Conservation (phyloP, 306 rosid species). For the Castanea mollissima region DNA sequence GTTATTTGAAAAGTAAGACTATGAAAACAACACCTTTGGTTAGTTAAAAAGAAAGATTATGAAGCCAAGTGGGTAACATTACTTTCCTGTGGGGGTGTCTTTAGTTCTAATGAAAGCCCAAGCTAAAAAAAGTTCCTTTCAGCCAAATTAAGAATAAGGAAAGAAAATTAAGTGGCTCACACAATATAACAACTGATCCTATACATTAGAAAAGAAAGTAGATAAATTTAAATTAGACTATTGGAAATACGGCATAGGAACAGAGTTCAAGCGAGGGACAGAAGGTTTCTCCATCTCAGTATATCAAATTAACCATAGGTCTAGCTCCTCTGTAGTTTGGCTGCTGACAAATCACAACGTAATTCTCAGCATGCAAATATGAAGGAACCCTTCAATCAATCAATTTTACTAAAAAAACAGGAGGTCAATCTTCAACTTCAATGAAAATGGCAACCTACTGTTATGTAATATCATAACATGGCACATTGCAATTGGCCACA, state of each 20-base stretch:
- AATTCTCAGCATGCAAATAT: not conserved
- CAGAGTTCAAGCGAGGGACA: not conserved
- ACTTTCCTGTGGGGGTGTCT: not conserved
- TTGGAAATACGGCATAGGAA: too few relatives aligned
- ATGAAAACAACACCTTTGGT: not conserved
- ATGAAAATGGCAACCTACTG: not conserved
- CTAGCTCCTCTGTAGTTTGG: not conserved
- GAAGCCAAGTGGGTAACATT: not conserved
- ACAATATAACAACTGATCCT: not conserved
- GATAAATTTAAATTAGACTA: not conserved
- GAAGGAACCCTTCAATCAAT: not conserved
- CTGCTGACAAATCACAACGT: not conserved
- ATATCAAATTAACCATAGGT: not conserved
- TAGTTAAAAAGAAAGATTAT: not conserved
- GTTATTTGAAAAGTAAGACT: too few relatives aligned
- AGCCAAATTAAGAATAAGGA: not conserved
- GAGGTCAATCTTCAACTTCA: not conserved
- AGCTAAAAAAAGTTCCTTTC: not conserved
- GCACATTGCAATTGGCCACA: not conserved
- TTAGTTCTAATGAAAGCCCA: not conserved
- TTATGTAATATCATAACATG: not conserved
- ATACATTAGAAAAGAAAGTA: not conserved
- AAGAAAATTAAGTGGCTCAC: not conserved
- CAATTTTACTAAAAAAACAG: not conserved
- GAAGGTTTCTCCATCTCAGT: not conserved